Conservation (phyloP, 2,329 filamentous ascomycete genomes). For the Pyrenophora tritici-repentis region DNA sequence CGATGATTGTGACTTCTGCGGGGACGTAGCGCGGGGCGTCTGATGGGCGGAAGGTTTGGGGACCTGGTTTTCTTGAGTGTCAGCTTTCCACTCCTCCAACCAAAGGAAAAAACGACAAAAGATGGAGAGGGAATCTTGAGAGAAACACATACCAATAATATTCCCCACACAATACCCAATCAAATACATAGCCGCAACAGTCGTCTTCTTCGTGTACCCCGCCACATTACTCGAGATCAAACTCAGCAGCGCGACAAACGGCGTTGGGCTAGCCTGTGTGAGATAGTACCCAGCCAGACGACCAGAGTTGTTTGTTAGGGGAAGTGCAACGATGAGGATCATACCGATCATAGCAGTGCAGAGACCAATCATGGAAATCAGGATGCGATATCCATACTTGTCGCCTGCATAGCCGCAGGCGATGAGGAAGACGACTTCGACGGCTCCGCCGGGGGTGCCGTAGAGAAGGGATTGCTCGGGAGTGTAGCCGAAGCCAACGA, state of each 20-base stretch:
- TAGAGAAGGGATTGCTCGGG: conserved; percentile 66
- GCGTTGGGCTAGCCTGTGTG: conserved; percentile 62
- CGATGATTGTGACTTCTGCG: conserved; percentile 67
- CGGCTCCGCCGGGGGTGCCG: conserved; percentile 67
- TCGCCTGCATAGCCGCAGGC: conserved; percentile 63
- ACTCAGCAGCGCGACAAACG: conserved; percentile 67
- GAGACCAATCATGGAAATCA: conserved; percentile 60
- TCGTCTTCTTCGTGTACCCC: conserved; percentile 65
- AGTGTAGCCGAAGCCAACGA: conserved; percentile 68
- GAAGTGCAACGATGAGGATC: conserved; percentile 67
- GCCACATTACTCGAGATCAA: conserved; percentile 67
- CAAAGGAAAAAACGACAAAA: conserved; percentile 34
- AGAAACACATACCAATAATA: conserved; percentile 36
- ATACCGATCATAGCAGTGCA: conserved; percentile 63
- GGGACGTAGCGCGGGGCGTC: conserved; percentile 61
- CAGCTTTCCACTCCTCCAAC: background rate
- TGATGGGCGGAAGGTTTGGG: conserved; percentile 36
- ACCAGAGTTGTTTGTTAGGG: conserved; percentile 61
- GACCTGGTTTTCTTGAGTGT: conserved; percentile 45
- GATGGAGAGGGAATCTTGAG: rapidly evolving
- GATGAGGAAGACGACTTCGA: conserved; percentile 66
- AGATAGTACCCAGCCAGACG: conserved; percentile 69
- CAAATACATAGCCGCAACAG: conserved; percentile 58
- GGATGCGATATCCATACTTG: conserved; percentile 59
- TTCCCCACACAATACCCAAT: conserved; percentile 51